Evolutionary conservation across 441 rosid species (phyloP), one percentile per base, ranked within the genome.

Genomic region (Eugenia klotzschiana): DNA sequence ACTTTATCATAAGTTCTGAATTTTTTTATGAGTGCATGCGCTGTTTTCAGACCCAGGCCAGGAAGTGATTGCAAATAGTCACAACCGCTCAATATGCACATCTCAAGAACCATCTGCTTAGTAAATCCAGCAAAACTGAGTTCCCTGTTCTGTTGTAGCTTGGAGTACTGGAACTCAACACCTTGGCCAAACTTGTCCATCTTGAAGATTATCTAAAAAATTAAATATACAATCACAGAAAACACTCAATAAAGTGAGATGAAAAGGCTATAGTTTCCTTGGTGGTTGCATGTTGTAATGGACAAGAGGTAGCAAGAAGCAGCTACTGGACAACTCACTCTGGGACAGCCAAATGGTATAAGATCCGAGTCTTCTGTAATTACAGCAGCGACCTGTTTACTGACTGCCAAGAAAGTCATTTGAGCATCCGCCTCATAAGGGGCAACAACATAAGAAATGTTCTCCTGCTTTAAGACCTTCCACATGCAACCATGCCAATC

Each of bases 371-470:
- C 98, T 91, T 97, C 99, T 0, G 98, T 95, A 84, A 97, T 92
- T 50, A 95, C 91, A 7, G 98, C 98, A 90, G 93, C 98, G 58
- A 93, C 98, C 87, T 94, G 96, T 83, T 92, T 91, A 86, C 91
- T 90, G 81, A 91, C 55, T 22, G 96, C 97, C 91, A 97, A 90
- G 86, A 93, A 97, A 55, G 98, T 90, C 98, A 97, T 95, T 83
- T 97, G 98, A 33, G 99, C 98, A 94, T 97, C 98, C 25, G 98
- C 98, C 87, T 97, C 99, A 14, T 94, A 95, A 29, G 99, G 99
- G 80, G 98, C 98, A 84, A 97, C 99, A 81, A 95, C 89, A 84
- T 89, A 94, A 57, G 90, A 88, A 40, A 95, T 88, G 29, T 90
- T 91, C 90, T 97, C 97, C 90, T 85, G 92, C 90, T 90, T 94